These are phyloP conservation scores for Hyaloperonospora brassicae DNA, from an alignment of 352 stramenopile genomes.

Conservation along the genomic window DNA sequence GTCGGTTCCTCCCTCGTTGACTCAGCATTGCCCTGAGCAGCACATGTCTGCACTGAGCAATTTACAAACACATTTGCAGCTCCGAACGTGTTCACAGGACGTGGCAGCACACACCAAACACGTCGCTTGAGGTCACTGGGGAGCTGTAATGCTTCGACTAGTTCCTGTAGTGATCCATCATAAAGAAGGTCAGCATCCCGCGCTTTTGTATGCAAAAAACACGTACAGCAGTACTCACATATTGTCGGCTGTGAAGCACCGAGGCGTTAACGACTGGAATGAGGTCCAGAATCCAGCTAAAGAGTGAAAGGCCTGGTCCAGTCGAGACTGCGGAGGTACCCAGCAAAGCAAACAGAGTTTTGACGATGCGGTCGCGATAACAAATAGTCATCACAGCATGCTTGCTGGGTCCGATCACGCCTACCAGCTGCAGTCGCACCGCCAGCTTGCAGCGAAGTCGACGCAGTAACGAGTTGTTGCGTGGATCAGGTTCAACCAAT, in stretches of 20 bases:
- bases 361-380: constrained; percentile 80
- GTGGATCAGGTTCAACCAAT: constrained; percentile 6
- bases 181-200: constrained; percentile 2
- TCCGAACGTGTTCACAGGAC: constrained; percentile 29
- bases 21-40: constrained; percentile 22
- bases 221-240: constrained; percentile 36
- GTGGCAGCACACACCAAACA: constrained; percentile 65
- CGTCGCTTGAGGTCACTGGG: constrained; percentile 49
- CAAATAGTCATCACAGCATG: constrained; percentile 72
- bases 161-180: constrained; percentile 37
- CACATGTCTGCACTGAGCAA: constrained; percentile 5
- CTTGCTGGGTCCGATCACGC: constrained; percentile 63
- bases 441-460: constrained; percentile 66
- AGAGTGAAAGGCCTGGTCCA: constrained; percentile 61
- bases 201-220: background rate
- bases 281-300: constrained; percentile 83
- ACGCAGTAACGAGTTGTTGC: constrained; percentile 32
- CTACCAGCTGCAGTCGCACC: constrained; percentile 68
- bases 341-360: constrained; percentile 71
- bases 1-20: constrained; percentile 17
- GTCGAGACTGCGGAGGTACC: constrained; percentile 54
- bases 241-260: constrained; percentile 66
- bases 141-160: constrained; percentile 56
- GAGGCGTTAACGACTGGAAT: constrained; percentile 70
- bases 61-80: constrained; percentile 25